These are phyloP conservation scores for Nicotiana undulata DNA, from an alignment of 257 asterid genomes.

Conservation along the genomic window DNA sequence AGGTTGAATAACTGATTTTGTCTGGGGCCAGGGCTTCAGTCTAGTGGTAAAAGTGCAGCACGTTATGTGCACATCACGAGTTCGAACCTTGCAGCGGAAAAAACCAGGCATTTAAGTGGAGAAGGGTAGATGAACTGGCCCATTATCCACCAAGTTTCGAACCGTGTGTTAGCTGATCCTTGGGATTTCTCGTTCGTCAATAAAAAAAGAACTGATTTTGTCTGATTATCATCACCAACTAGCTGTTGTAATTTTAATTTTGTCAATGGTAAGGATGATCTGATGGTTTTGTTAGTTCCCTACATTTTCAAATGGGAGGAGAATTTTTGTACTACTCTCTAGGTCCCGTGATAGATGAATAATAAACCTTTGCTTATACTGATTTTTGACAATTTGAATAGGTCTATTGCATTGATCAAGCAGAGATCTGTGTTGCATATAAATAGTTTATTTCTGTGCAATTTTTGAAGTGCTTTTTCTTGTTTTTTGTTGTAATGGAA, in stretches of 20 bases:
- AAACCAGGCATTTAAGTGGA: neutral
- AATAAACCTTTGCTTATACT: neutral
- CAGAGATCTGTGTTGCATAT: neutral
- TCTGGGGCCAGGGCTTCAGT: neutral
- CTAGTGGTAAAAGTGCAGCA: neutral
- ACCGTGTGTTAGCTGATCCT: neutral
- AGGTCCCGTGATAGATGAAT: neutral
- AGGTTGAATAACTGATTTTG: neutral
- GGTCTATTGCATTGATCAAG: neutral
- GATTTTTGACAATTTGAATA: neutral
- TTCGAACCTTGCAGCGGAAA: neutral
- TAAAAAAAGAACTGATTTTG: neutral
- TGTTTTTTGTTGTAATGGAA: neutral
- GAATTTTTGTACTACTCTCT: neutral
- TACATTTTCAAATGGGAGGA: neutral
- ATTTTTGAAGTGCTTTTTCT: neutral
- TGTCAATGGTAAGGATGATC: neutral
- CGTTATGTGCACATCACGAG: neutral
- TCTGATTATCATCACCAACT: neutral
- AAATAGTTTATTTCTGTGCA: neutral
- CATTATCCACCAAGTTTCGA: neutral
- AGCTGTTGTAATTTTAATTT: neutral
- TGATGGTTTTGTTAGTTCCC: neutral
- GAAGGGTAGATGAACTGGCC: neutral
- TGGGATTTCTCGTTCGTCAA: neutral